phyloP scores from a whole-genome alignment of 176 grass and related monocot genomes.

The Themeda triandra region DNA sequence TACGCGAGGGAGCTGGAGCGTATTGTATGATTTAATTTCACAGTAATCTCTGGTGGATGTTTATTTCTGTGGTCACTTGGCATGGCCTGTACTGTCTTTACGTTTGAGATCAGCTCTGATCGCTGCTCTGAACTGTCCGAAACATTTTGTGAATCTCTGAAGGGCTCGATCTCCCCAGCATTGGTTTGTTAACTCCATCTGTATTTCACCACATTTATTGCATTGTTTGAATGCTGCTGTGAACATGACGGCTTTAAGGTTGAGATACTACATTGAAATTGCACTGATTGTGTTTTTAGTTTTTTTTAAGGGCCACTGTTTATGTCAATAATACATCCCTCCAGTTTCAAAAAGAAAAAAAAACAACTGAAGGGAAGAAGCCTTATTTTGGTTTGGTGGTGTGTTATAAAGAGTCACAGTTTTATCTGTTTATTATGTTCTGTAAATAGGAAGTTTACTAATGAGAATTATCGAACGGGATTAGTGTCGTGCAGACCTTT shows the following conservation, averaged over 20 bases:
- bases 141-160: conserved; percentile 2
- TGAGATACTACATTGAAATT: not conserved
- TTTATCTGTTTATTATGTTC: not conserved
- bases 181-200: conserved; percentile 11
- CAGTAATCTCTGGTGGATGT: not conserved
- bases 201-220: conserved; percentile 1
- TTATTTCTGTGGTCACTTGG: conserved; percentile 3
- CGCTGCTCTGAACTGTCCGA: not conserved
- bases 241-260: not conserved
- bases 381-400: not conserved
- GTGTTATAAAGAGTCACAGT: not conserved
- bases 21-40: conserved; percentile 58
- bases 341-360: no score
- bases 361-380: not conserved
- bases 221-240: not conserved
- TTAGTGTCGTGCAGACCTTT: not conserved
- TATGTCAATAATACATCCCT: no score
- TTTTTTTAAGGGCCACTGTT: no score
- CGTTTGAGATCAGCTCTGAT: not conserved
- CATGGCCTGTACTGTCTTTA: conserved; percentile 7
- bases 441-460: not conserved
- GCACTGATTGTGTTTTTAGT: not conserved
- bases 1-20: conserved; percentile 91
- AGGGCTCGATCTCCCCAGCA: not conserved
- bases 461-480: not conserved